phyloP scores from a whole-genome alignment of 768 basidiomycete genomes.

The Lepiota brunneoincarnata region DNA sequence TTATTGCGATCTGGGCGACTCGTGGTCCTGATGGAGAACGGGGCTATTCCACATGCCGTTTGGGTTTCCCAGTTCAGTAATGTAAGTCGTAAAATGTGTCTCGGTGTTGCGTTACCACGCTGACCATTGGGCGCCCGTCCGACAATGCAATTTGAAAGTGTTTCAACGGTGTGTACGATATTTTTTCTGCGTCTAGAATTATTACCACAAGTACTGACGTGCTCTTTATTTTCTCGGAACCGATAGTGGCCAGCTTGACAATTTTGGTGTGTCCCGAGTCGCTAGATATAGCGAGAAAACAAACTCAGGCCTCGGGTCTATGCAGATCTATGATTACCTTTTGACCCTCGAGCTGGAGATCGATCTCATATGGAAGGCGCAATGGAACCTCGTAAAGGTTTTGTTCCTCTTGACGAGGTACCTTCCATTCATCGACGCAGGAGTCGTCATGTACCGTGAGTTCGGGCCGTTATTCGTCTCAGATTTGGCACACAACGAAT shows the following conservation, averaged over 20 bases:
- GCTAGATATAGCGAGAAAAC: no score
- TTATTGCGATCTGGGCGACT: not conserved
- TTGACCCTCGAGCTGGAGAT: constrained; percentile 9
- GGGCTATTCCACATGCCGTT: not conserved
- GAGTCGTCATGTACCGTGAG: constrained; percentile 3
- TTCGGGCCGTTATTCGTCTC: not conserved
- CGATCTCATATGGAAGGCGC: constrained; percentile 10
- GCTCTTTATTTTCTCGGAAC: not conserved
- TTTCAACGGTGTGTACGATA: not conserved
- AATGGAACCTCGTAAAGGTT: constrained; percentile 12
- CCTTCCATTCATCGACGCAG: constrained; percentile 9
- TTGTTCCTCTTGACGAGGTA: constrained; percentile 15
- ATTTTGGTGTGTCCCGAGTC: constrained; percentile 3
- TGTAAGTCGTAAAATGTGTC: not conserved
- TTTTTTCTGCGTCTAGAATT: not conserved
- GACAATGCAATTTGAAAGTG: not conserved
- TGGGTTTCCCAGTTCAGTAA: not conserved
- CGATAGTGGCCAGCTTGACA: constrained; percentile 1
- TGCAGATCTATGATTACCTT: constrained; percentile 12
- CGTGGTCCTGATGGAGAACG: not conserved
- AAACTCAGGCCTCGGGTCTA: not conserved
- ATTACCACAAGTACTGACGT: not conserved
- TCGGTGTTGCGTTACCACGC: no score
- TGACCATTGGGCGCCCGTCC: no score
- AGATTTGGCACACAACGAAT: not conserved